These are phyloP conservation scores for Exophiala aquamarina DNA, from an alignment of 2,329 filamentous ascomycete species.

Conservation along the genomic window DNA sequence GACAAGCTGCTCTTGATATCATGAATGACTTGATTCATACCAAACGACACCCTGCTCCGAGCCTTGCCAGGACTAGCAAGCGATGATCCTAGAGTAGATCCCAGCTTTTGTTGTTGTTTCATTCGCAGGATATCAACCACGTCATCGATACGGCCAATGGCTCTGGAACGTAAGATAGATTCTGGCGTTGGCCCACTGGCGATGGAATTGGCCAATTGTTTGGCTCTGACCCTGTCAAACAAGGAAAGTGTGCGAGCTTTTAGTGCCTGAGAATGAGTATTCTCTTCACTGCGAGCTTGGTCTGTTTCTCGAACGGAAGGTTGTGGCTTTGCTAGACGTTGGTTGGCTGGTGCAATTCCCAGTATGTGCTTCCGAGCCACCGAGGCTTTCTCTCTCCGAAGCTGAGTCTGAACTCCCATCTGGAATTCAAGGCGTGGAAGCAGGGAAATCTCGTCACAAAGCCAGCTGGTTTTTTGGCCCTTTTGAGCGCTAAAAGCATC, in stretches of 20 bases:
- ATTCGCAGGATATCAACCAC: constrained; percentile 67
- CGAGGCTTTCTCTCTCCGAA: constrained; percentile 22
- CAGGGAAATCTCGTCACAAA: constrained; percentile 33
- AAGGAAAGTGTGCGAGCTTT: constrained; percentile 50
- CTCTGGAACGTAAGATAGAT: constrained; percentile 62
- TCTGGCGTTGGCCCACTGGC: constrained; percentile 49
- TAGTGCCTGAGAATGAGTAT: constrained; percentile 27
- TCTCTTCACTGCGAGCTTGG: not conserved
- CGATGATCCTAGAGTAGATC: constrained; percentile 27
- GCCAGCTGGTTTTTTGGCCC: constrained; percentile 34
- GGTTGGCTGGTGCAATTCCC: constrained; percentile 8
- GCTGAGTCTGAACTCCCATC: constrained; percentile 24
- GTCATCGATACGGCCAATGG: constrained; percentile 67
- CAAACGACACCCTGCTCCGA: constrained; percentile 61
- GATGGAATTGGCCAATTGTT: constrained; percentile 57
- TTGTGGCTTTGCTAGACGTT: constrained; percentile 13
- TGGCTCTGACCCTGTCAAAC: constrained; percentile 72
- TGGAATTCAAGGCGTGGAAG: constrained; percentile 36
- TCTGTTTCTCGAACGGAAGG: constrained; percentile 7
- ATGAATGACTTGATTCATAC: constrained; percentile 61
- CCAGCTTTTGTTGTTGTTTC: constrained; percentile 46
- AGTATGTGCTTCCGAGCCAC: constrained; percentile 23
- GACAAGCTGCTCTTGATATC: constrained; percentile 67
- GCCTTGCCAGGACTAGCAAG: constrained; percentile 40
- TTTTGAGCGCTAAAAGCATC: constrained; percentile 40